Conservation (phyloP, 495 filamentous ascomycete genomes). For the Trichoderma parareesei region DNA sequence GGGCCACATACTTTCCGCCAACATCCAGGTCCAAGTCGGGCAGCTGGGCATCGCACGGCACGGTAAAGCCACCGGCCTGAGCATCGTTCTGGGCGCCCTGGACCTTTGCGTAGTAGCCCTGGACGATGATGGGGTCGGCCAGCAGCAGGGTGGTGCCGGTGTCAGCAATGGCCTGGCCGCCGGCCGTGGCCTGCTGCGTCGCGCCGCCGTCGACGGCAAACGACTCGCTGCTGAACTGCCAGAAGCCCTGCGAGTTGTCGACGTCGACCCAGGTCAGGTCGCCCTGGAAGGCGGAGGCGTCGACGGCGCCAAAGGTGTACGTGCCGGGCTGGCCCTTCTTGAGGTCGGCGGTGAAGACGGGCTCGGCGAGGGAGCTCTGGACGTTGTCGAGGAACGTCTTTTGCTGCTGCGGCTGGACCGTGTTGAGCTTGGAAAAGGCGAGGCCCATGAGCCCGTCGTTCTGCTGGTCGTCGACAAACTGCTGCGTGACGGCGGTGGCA, state of each 20-base stretch:
- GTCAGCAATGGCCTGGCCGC: slow-evolving; percentile 45
- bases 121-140: slow-evolving; percentile 41
- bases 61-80: slow-evolving; percentile 43
- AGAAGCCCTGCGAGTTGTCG: slow-evolving; percentile 55
- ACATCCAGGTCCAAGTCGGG: slow-evolving; percentile 40
- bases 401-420: slow-evolving; percentile 51
- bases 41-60: slow-evolving; percentile 28
- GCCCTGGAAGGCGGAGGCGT: slow-evolving; percentile 54
- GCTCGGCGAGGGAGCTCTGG: slow-evolving; percentile 46
- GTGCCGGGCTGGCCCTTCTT: slow-evolving; percentile 56
- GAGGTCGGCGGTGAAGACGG: slow-evolving; percentile 65
- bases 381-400: slow-evolving; percentile 74
- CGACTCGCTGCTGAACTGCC: slow-evolving; percentile 56
- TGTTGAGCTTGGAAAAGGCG: slow-evolving; percentile 71
- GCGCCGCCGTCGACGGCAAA: slow-evolving; percentile 47
- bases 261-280: slow-evolving; percentile 54
- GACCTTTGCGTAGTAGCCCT: slow-evolving; percentile 61
- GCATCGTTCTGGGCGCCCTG: slow-evolving; percentile 40
- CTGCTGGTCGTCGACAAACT: slow-evolving; percentile 50
- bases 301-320: slow-evolving; percentile 72
- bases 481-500: slow-evolving; percentile 49
- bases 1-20: slow-evolving; percentile 40
- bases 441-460: slow-evolving; percentile 61
- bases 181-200: slow-evolving; percentile 12
- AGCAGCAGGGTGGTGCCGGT: slow-evolving; percentile 70